Base-by-base conservation (phyloP, 805 yeast genomes). In the Schwanniomyces occidentalis region DNA sequence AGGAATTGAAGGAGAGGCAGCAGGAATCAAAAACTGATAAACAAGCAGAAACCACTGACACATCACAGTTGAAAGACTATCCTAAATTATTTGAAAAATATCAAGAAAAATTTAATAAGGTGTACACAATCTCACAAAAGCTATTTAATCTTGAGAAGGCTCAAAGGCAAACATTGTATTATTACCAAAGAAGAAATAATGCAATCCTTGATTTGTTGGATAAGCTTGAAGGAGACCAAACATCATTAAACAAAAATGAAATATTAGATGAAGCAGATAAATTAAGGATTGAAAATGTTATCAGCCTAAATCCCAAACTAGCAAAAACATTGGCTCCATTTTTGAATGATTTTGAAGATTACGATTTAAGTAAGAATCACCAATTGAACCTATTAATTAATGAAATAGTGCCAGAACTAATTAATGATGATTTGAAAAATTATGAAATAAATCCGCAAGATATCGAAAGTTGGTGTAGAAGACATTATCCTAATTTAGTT, bases 371-470 rank as follows among this genome's bases (percentile, higher is more conserved):
- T 12, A 48, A 48, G n/a, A 43, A 45, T 5, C 44, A 46, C 23
- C 45, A 51, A 12, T 41, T 58, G 6, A 56, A 60, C 32, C 45
- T 65, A 7, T 52, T 54, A 16, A 42, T 65, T n/a, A 46, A 42
- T n/a, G 74, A 68, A 34, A 41, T 55, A 24, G 45, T 66, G 2
- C 61, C 72, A 2, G 74, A 66, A 9, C 45, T 65, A 14, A 43
- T 56, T 13, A 48, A 56, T 27, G 74, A 68, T 41, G 73, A 68
- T 34, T 41, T 61, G 25, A 56, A 55, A 20, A 39, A 47, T 9
- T 41, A 60, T 3, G 71, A 66, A 37, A 36, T 47, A n/a, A 68
- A 67, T 35, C 73, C 73, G 0, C 70, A 65, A 45, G 61, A 55
- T 27, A 46, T 54, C 3, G 67, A 63, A 12, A 48, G 56, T 46